These are phyloP conservation scores for Phytopythium ostracodes DNA, from an alignment of 352 stramenopile genomes.

Conservation along the genomic window DNA sequence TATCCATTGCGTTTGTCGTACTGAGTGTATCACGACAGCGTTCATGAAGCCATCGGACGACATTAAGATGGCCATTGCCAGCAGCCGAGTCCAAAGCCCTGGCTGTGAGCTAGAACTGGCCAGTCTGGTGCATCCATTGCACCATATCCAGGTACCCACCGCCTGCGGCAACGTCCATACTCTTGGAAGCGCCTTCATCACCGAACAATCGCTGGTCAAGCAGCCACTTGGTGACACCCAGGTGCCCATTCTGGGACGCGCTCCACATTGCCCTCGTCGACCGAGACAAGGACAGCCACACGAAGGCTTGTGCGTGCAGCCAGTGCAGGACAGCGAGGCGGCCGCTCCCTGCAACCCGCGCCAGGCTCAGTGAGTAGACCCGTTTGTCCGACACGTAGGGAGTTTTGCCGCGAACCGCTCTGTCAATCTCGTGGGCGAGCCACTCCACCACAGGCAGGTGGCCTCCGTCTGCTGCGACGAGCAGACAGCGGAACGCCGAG, in stretches of 20 bases:
- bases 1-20: neutral
- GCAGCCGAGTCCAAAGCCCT: neutral
- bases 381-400: too few species aligned
- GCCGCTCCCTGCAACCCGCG: neutral
- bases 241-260: conserved; percentile 16
- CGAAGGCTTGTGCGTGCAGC: too few species aligned
- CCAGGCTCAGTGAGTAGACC: neutral
- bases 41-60: neutral
- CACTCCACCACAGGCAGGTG: neutral
- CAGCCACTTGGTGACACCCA: neutral
- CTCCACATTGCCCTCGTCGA: conserved; percentile 22
- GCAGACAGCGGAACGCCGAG: neutral
- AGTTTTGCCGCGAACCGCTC: neutral
- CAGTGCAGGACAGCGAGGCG: neutral
- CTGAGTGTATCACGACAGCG: neutral
- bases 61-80: neutral
- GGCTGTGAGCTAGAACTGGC: neutral
- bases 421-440: neutral
- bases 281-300: neutral
- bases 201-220: neutral
- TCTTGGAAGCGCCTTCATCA: neutral
- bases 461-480: neutral
- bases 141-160: neutral
- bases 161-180: neutral
- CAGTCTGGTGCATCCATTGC: neutral